Evolutionary conservation across 495 filamentous ascomycete species (phyloP).

Genomic region (Cercophora sp.): DNA sequence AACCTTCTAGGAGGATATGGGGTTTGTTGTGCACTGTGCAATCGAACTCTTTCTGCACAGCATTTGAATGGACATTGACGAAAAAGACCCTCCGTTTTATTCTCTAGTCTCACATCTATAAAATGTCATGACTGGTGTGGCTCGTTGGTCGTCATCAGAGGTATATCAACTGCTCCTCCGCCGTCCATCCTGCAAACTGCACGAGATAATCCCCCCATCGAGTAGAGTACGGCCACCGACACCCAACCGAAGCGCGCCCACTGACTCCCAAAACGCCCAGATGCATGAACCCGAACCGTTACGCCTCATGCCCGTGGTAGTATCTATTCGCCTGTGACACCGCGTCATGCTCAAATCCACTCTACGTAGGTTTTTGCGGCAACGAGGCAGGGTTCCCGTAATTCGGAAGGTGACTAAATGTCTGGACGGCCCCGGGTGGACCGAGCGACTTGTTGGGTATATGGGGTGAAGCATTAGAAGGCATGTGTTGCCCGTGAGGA

Average conservation of each 20-base stretch:
- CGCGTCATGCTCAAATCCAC: constrained; percentile 25
- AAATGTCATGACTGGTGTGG: too few relatives aligned
- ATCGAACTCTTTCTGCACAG: too few relatives aligned
- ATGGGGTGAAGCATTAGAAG: constrained; percentile 34
- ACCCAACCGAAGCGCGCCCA: neutral
- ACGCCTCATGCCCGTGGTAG: constrained; percentile 14
- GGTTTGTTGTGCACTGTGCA: too few relatives aligned
- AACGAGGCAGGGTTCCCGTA: constrained; percentile 54
- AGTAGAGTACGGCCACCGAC: neutral
- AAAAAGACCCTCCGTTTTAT: too few relatives aligned
- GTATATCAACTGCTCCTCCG: too few relatives aligned
- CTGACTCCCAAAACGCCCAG: constrained; percentile 25
- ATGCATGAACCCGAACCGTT: constrained; percentile 21
- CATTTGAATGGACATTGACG: too few relatives aligned
- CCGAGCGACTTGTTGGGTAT: constrained; percentile 34
- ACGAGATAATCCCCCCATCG: too few relatives aligned
- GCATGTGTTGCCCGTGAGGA: constrained; percentile 25
- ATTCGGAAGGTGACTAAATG: constrained; percentile 47
- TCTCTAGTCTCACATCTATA: too few relatives aligned
- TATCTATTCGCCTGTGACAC: constrained; percentile 18
- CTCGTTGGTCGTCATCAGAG: too few relatives aligned
- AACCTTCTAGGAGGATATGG: too few relatives aligned
- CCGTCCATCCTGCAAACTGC: too few relatives aligned
- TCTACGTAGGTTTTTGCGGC: constrained; percentile 50
- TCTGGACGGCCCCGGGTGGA: constrained; percentile 29